Evolutionary conservation across 2,329 filamentous ascomycete genomes (phyloP).

Genomic region (Diaporthe sp.): DNA sequence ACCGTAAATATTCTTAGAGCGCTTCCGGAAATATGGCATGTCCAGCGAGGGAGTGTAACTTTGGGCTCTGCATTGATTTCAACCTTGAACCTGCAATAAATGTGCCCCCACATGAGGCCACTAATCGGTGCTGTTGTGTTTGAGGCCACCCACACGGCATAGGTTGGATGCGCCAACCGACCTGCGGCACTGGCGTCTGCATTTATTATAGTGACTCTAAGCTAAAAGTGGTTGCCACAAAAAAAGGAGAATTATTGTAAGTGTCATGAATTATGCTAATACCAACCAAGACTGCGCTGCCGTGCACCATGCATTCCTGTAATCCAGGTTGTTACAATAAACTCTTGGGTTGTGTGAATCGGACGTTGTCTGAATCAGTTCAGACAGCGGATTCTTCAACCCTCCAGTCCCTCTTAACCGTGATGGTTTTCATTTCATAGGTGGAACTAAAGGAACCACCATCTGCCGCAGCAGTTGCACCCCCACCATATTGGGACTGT

Average conservation of each 20-base stretch:
- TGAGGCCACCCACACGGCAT: neutral
- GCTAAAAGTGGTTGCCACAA: slow-evolving; percentile 3
- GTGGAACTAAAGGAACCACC: neutral
- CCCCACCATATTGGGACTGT: neutral
- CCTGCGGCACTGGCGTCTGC: neutral
- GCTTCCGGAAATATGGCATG: no score
- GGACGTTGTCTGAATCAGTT: neutral
- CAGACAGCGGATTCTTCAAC: slow-evolving; percentile 24
- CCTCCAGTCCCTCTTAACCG: slow-evolving; percentile 19
- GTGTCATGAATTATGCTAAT: neutral
- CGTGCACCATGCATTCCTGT: neutral
- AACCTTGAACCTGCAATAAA: neutral
- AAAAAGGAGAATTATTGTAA: neutral
- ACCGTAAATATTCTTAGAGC: no score
- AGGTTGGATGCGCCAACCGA: neutral
- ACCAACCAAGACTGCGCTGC: neutral
- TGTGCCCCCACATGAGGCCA: neutral
- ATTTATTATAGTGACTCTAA: neutral
- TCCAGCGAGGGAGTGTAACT: neutral
- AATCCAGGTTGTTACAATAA: neutral
- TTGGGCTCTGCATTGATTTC: neutral
- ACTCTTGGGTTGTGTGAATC: neutral
- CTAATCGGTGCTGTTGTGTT: neutral
- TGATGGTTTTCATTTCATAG: neutral
- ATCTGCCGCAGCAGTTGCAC: slow-evolving; percentile 1